Evolutionary conservation across 164 flowering plant genomes (phyloP).

Genomic region (Vitis cinerea): DNA sequence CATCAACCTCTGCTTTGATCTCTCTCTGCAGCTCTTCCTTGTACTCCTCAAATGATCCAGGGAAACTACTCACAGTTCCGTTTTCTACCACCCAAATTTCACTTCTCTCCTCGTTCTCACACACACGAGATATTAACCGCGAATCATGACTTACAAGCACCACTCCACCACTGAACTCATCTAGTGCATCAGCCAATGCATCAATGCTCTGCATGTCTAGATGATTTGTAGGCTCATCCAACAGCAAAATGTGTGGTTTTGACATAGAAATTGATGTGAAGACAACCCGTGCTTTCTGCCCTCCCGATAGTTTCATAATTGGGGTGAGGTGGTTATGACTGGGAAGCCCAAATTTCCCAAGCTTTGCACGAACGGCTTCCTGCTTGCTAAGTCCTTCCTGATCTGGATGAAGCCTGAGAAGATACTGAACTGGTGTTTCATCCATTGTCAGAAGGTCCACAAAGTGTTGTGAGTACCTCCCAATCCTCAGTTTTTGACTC

Average conservation of each 20-base stretch:
- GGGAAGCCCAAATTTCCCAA: slow-evolving; percentile 84
- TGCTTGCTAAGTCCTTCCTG: slow-evolving; percentile 85
- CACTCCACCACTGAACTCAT: slow-evolving; percentile 82
- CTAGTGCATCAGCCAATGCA: slow-evolving; percentile 79
- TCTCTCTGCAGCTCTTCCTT: slow-evolving; percentile 69
- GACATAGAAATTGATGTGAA: slow-evolving; percentile 89
- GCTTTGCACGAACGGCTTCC: slow-evolving; percentile 81
- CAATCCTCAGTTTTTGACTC: slow-evolving; percentile 83
- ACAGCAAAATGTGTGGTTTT: slow-evolving; percentile 68
- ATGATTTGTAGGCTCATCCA: slow-evolving; percentile 73
- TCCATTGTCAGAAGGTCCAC: slow-evolving; percentile 79
- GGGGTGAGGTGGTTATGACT: slow-evolving; percentile 87
- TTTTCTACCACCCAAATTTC: slow-evolving; percentile 74
- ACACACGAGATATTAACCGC: slow-evolving; percentile 74
- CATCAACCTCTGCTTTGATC: slow-evolving; percentile 78
- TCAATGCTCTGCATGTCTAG: slow-evolving; percentile 90
- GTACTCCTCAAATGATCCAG: slow-evolving; percentile 72
- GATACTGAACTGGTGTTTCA: slow-evolving; percentile 80
- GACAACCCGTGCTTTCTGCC: slow-evolving; percentile 75
- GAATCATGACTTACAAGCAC: slow-evolving; percentile 85
- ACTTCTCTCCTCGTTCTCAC: slow-evolving; percentile 78
- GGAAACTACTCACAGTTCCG: slow-evolving; percentile 55
- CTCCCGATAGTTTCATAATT: slow-evolving; percentile 77
- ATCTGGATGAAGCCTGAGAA: slow-evolving; percentile 78
- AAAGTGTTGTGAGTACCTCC: slow-evolving; percentile 82